These are phyloP conservation scores for Porphyrellus sp. DNA, from an alignment of 1,284 basidiomycete genomes.

Conservation along the genomic window DNA sequence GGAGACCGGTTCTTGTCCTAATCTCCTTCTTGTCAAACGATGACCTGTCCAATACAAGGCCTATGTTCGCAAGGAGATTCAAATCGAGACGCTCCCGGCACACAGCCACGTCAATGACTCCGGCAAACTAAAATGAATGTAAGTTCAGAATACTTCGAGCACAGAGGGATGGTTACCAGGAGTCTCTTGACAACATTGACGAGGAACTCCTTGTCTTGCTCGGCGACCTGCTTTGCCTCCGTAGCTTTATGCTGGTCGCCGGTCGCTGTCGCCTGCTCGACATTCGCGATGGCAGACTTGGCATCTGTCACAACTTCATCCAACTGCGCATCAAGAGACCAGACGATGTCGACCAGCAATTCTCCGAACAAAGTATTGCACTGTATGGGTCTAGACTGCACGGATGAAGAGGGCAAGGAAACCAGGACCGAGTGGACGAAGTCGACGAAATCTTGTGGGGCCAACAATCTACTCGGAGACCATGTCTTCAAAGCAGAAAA, in stretches of 20 bases:
- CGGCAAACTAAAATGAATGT: constrained; percentile 24
- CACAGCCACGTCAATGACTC: constrained; percentile 53
- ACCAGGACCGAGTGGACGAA: constrained; percentile 63
- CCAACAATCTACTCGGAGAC: constrained; percentile 46
- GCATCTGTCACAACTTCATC: constrained; percentile 65
- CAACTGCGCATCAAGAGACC: constrained; percentile 72
- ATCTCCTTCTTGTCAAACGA: constrained; percentile 73
- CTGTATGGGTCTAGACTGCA: constrained; percentile 36
- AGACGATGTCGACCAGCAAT: constrained; percentile 70
- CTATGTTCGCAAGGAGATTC: constrained; percentile 54
- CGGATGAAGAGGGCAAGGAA: constrained; percentile 61
- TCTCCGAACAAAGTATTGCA: constrained; percentile 55
- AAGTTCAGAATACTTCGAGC: not conserved
- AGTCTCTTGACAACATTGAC: constrained; percentile 57
- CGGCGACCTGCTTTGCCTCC: constrained; percentile 49
- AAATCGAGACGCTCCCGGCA: constrained; percentile 75
- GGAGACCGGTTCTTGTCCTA: constrained; percentile 70
- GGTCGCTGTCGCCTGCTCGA: constrained; percentile 17
- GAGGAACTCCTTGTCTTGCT: constrained; percentile 62
- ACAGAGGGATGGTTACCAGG: constrained; percentile 48
- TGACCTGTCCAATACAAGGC: constrained; percentile 60
- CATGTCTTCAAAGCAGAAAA: constrained; percentile 56
- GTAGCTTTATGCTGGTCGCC: constrained; percentile 32
- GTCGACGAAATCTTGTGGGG: constrained; percentile 48
- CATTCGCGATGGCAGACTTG: constrained; percentile 30